Base-by-base conservation (phyloP, 495 filamentous ascomycete species). In the Xanthoparmelia taractica region DNA sequence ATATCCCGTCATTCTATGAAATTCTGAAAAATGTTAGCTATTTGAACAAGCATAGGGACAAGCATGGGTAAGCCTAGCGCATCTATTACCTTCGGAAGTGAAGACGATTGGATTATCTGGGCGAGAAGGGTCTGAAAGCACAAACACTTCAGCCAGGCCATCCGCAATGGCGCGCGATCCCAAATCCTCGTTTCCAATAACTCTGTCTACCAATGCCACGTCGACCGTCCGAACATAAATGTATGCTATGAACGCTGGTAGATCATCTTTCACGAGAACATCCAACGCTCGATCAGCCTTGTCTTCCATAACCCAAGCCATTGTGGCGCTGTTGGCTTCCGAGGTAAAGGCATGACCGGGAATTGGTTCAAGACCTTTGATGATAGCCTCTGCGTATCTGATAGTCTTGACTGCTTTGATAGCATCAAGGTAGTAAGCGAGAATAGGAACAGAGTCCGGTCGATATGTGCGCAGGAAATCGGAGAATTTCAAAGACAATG, bases 31-130 rank as follows among this genome's bases (percentile, higher is more conserved):
- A 2, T 8, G 18, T 57, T 23, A 57, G 55, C 37, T 48, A 54
- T 18, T 17, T 60, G 18, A 23, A 13, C 29, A 27, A 40, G 11
- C 29, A 20, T 4, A n/a, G 57, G 36, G 31, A 13, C 29, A 27
- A 40, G 11, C 29, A 20, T 4, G 33, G 57, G 36, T 17, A 60
- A 33, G 11, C 25, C 25, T 37, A 0, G 29, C 34, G 62, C 58
- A 45, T 5, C 27, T 5, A 20, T 29, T 36, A 63, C 61, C 61
- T 63, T 90, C 83, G 8, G 87, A 90, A 33, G 87, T 85, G 73
- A 91, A 91, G 5, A 92, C 81, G 61, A 93, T 86, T 2, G 88
- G 89, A 72, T 91, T 90, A 68, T 88, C 89, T 8, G 80, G 77
- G 64, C 86, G 75, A 29, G 85, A 85, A 11, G 89, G 88, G 73